phyloP scores from a whole-genome alignment of 495 filamentous ascomycete genomes.

The Aspergillus affinis region DNA sequence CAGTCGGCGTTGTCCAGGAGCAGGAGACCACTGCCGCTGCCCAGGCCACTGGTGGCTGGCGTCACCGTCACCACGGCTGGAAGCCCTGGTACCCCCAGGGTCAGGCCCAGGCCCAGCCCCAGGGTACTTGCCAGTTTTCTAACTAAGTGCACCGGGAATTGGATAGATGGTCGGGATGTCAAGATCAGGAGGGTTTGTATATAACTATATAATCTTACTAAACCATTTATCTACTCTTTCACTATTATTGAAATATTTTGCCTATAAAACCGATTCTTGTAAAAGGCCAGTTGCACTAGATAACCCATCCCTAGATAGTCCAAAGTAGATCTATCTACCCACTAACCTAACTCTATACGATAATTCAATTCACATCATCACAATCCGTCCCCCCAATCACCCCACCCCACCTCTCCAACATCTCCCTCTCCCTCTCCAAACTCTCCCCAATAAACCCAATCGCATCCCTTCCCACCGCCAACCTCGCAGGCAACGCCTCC shows the following conservation, averaged over 20 bases:
- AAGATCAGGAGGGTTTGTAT: not conserved
- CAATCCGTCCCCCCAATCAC: conserved; percentile 14
- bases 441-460: conserved; percentile 32
- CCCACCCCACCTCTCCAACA: conserved; percentile 41
- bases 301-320: no score
- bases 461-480: conserved; percentile 49
- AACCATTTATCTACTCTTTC: no score
- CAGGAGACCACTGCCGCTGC: not conserved
- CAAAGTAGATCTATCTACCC: no score
- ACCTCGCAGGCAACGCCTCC: conserved; percentile 36
- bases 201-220: not conserved
- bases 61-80: not conserved
- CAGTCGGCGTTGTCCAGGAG: not conserved
- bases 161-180: not conserved
- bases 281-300: no score
- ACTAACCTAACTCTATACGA: no score
- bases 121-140: not conserved
- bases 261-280: no score
- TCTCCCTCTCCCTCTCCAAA: conserved; percentile 29
- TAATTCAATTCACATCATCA: conserved; percentile 10
- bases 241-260: no score
- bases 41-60: not conserved
- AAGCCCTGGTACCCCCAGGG: not conserved
- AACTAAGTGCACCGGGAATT: not conserved
- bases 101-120: not conserved